These are phyloP conservation scores for Diutina sp. DNA, from an alignment of 1,139 yeast species.

Conservation along the genomic window DNA sequence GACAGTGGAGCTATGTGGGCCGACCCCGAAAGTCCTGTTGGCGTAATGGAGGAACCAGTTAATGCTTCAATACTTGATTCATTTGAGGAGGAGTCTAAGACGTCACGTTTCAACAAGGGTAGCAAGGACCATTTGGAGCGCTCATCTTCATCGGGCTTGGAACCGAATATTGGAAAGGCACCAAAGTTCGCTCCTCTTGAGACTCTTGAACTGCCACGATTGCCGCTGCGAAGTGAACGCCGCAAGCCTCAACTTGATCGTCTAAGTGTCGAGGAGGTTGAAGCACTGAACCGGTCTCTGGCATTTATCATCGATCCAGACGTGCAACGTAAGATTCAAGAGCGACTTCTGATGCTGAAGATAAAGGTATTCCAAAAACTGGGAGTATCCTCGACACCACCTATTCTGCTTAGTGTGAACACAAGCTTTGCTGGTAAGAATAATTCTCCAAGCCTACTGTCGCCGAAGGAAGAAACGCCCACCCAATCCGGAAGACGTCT, in stretches of 20 bases:
- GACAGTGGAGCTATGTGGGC: neutral
- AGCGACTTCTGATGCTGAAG: neutral
- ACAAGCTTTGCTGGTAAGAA: neutral
- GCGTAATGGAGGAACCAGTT: neutral
- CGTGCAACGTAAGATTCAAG: neutral
- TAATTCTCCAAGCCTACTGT: neutral
- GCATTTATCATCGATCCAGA: slow-evolving; percentile 1
- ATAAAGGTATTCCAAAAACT: neutral
- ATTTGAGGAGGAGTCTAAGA: neutral
- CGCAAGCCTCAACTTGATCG: neutral
- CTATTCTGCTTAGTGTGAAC: neutral
- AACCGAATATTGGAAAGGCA: neutral
- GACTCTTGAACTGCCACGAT: neutral
- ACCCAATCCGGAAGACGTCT: neutral
- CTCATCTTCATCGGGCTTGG: neutral
- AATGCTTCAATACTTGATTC: neutral
- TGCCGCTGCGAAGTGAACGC: neutral
- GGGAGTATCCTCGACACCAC: neutral
- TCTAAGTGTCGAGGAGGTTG: neutral
- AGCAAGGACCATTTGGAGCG: neutral
- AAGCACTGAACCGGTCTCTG: neutral
- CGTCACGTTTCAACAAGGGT: neutral
- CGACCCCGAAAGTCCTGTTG: neutral
- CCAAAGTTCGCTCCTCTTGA: neutral
- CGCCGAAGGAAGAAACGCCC: neutral